Percentiles rank a stretch among this genome's conserved stretches.
Conservation (phyloP, 768 basidiomycete species). For the Tricholoma saponaceum region DNA sequence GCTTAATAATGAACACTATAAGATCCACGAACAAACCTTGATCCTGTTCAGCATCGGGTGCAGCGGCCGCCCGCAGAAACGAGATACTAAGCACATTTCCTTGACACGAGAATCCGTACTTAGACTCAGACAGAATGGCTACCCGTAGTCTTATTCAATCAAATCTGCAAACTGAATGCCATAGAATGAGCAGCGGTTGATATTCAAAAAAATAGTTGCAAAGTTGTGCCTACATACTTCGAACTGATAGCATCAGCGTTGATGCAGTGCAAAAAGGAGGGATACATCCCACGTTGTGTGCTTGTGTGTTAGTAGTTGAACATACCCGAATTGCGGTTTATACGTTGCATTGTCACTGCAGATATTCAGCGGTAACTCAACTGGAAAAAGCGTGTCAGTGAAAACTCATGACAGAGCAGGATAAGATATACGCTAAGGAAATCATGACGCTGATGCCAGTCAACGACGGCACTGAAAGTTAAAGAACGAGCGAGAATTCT, state of each 20-base stretch:
- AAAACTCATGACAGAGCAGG: background rate
- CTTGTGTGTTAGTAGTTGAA: slow-evolving; percentile 90
- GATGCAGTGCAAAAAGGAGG: background rate
- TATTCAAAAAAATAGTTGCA: background rate
- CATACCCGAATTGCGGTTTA: slow-evolving; percentile 90
- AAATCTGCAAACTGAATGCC: slow-evolving; percentile 69
- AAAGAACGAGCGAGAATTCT: slow-evolving; percentile 71
- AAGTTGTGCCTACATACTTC: slow-evolving; percentile 91
- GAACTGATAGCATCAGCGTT: slow-evolving; percentile 42
- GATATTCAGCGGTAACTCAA: slow-evolving; percentile 87
- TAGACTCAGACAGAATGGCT: slow-evolving; percentile 91
- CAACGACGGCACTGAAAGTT: slow-evolving; percentile 80
- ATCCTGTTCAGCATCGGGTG: slow-evolving; percentile 89
- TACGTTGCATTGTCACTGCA: slow-evolving; percentile 83
- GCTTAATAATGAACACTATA: background rate
- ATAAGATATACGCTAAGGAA: slow-evolving; percentile 71
- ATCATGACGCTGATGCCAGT: slow-evolving; percentile 89
- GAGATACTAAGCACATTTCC: slow-evolving; percentile 88
- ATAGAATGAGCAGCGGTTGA: slow-evolving; percentile 2
- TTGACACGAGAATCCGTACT: slow-evolving; percentile 86
- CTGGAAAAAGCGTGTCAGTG: slow-evolving; percentile 32
- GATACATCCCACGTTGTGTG: slow-evolving; percentile 83
- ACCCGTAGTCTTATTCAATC: slow-evolving; percentile 93
- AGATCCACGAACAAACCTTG: slow-evolving; percentile 49
- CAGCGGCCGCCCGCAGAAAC: slow-evolving; percentile 85